Conservation (phyloP, 495 filamentous ascomycete genomes). For the Penicillium samsonianum region DNA sequence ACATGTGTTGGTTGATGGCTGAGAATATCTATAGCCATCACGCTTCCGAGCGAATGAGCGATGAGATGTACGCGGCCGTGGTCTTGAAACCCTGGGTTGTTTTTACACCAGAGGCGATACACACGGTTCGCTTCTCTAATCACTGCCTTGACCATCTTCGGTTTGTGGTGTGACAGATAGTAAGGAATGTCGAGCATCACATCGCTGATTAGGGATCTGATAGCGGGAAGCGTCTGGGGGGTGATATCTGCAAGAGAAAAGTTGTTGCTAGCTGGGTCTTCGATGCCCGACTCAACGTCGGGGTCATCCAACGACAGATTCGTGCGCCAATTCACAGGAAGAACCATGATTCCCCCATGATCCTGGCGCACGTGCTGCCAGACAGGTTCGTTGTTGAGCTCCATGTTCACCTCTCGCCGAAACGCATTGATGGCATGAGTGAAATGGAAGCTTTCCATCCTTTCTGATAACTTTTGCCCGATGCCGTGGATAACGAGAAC, state of each 20-base stretch:
- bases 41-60: constrained; percentile 89
- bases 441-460: constrained; percentile 95
- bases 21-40: constrained; percentile 89
- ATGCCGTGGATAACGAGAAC: constrained; percentile 93
- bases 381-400: constrained; percentile 73
- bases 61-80: constrained; percentile 86
- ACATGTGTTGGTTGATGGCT: constrained; percentile 78
- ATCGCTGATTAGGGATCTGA: constrained; percentile 88
- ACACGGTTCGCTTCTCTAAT: constrained; percentile 92
- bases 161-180: constrained; percentile 93
- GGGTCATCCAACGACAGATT: constrained; percentile 82
- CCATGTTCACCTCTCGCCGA: constrained; percentile 81
- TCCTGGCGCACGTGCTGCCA: constrained; percentile 70
- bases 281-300: constrained; percentile 49
- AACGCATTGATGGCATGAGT: constrained; percentile 93
- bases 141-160: constrained; percentile 88
- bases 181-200: constrained; percentile 98
- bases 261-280: constrained; percentile 56
- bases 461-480: constrained; percentile 93
- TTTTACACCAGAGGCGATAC: constrained; percentile 87
- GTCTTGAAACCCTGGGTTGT: constrained; percentile 83
- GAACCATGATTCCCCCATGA: constrained; percentile 71
- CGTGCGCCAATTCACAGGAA: constrained; percentile 86
- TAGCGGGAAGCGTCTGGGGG: constrained; percentile 81
- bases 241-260: constrained; percentile 89